Evolutionary conservation across 352 stramenopile genomes (phyloP).

Genomic region (Pseudoperonospora humuli): DNA sequence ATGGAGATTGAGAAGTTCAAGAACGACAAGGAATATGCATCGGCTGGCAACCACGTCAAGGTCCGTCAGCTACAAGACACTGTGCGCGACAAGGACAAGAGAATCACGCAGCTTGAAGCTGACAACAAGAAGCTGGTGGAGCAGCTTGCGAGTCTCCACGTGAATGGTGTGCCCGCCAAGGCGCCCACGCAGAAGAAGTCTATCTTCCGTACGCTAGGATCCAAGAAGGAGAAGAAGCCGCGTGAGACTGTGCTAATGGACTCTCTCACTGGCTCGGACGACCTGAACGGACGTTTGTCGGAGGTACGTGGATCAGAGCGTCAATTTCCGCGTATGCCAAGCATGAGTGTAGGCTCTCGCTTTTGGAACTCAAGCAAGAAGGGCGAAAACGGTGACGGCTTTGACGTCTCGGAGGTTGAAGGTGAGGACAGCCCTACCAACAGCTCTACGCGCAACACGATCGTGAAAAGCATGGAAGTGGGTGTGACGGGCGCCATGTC

Average conservation of each 20-base stretch:
- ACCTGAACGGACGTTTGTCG: slow-evolving; percentile 49
- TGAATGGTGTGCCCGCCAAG: slow-evolving; percentile 33
- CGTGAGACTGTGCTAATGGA: slow-evolving; percentile 56
- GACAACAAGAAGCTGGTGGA: slow-evolving; percentile 76
- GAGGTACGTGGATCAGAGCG: slow-evolving; percentile 47
- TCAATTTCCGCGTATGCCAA: slow-evolving; percentile 60
- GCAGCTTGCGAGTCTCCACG: slow-evolving; percentile 43
- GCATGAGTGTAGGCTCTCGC: slow-evolving; percentile 52
- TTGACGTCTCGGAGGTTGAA: slow-evolving; percentile 40
- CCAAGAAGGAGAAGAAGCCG: slow-evolving; percentile 71
- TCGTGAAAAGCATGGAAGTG: slow-evolving; percentile 70
- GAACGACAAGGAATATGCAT: slow-evolving; percentile 71
- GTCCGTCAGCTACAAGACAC: slow-evolving; percentile 66
- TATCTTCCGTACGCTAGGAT: slow-evolving; percentile 78
- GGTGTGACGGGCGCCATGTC: slow-evolving; percentile 69
- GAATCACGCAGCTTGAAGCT: slow-evolving; percentile 50
- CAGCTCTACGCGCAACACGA: slow-evolving; percentile 55
- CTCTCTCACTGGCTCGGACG: slow-evolving; percentile 71
- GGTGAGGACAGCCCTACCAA: slow-evolving; percentile 39
- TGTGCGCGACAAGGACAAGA: slow-evolving; percentile 70
- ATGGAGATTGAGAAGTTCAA: slow-evolving; percentile 66
- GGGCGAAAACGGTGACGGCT: slow-evolving; percentile 35
- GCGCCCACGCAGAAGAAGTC: slow-evolving; percentile 59
- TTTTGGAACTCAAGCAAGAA: slow-evolving; percentile 66
- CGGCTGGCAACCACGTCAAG: slow-evolving; percentile 65